Conservation (phyloP, 805 yeast genomes). For the Priceomyces haplophilus region DNA sequence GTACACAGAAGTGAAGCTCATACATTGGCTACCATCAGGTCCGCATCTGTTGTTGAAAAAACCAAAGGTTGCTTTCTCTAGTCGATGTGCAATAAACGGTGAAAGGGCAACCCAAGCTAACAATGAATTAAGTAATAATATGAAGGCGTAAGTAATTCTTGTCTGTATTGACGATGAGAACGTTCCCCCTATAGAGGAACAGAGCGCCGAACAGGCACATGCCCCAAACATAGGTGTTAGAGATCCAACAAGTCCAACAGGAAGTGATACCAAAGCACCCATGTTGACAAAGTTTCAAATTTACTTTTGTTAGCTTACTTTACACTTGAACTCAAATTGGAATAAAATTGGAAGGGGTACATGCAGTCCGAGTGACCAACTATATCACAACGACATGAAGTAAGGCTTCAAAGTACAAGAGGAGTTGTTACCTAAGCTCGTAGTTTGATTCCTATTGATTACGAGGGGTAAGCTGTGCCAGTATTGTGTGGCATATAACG, state of each 20-base stretch:
- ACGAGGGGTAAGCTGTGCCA: too few relatives aligned
- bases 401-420: too few relatives aligned
- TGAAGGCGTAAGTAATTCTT: conserved; percentile 77
- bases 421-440: too few relatives aligned
- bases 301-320: not conserved
- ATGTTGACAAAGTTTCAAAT: conserved; percentile 24
- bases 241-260: conserved; percentile 54
- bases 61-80: conserved; percentile 70
- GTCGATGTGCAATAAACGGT: conserved; percentile 69
- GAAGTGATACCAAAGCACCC: conserved; percentile 74
- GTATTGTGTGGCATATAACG: too few relatives aligned
- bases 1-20: conserved; percentile 92
- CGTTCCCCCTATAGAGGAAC: conserved; percentile 50
- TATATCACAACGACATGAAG: too few relatives aligned
- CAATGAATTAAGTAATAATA: conserved; percentile 73
- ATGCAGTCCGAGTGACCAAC: too few relatives aligned
- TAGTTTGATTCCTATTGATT: too few relatives aligned
- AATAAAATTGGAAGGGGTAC: not conserved
- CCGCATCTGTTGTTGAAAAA: conserved; percentile 69
- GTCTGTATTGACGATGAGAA: conserved; percentile 78
- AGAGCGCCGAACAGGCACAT: conserved; percentile 65
- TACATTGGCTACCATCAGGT: conserved; percentile 69
- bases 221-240: conserved; percentile 70
- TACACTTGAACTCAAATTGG: not conserved
- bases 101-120: conserved; percentile 91